Evolutionary conservation across 139 green algal species (phyloP).

Genomic region (Haematococcus sp.): DNA sequence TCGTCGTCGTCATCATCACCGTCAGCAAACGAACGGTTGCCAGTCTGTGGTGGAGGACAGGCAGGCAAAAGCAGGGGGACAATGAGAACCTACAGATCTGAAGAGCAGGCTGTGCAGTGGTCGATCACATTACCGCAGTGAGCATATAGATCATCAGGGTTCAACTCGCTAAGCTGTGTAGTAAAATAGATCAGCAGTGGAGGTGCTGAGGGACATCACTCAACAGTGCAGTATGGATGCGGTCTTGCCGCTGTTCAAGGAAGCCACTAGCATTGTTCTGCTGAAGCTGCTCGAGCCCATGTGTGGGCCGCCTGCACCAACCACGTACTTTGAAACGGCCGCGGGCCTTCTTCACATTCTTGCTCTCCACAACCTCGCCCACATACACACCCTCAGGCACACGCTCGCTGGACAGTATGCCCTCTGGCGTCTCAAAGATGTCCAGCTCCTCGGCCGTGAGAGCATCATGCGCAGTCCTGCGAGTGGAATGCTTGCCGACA

Average conservation of each 20-base stretch:
- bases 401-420: slow-evolving; percentile 45
- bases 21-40: slow-evolving; percentile 41
- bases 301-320: no score
- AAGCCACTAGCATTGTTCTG: no score
- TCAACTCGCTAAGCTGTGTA: no score
- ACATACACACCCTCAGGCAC: slow-evolving; percentile 44
- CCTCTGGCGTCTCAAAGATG: slow-evolving; percentile 64
- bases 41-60: slow-evolving; percentile 8
- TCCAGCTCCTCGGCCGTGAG: slow-evolving; percentile 35
- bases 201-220: no score
- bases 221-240: no score
- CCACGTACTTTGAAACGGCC: slow-evolving; percentile 19
- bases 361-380: slow-evolving; percentile 49
- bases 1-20: slow-evolving; percentile 39
- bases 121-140: no score
- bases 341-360: slow-evolving; percentile 58
- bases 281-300: no score
- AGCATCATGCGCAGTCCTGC: slow-evolving; percentile 44
- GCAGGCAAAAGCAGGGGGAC: not conserved
- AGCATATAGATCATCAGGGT: no score
- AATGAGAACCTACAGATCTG: not conserved
- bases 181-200: no score
- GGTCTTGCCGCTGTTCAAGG: no score
- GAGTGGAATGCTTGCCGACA: not conserved
- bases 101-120: no score